A percentile compares a stretch with the other conserved stretches of the same genome.
These are phyloP conservation scores for Gossypium trilobum DNA, from an alignment of 441 rosid species.

Conservation along the genomic window DNA sequence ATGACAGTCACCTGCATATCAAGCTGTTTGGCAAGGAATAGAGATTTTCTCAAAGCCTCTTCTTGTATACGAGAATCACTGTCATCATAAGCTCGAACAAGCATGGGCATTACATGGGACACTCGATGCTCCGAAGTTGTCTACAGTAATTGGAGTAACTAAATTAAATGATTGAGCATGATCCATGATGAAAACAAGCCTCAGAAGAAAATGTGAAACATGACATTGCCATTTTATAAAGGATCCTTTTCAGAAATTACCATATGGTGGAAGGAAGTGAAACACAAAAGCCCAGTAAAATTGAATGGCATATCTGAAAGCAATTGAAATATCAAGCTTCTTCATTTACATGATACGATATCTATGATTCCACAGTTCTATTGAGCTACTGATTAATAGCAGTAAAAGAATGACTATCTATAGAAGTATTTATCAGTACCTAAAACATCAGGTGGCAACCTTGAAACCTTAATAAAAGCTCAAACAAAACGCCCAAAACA, in stretches of 20 bases:
- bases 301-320: neutral
- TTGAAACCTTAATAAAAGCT: neutral
- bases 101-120: constrained; percentile 64
- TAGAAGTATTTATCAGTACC: neutral
- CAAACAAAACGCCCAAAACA: neutral
- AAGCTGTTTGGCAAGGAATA: constrained; percentile 66
- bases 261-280: neutral
- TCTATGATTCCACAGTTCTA: neutral
- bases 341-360: neutral
- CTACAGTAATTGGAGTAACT: constrained; percentile 36
- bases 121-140: constrained; percentile 56
- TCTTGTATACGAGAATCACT: constrained; percentile 87
- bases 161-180: neutral
- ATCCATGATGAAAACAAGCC: constrained; percentile 7
- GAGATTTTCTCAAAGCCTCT: constrained; percentile 72
- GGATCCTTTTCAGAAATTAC: constrained; percentile 2
- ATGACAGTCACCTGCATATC: constrained; percentile 64
- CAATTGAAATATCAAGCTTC: constrained; percentile 4
- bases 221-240: neutral
- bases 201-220: neutral
- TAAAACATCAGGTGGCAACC: neutral
- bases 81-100: constrained; percentile 84
- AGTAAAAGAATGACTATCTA: neutral
- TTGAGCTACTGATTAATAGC: neutral
- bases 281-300: neutral